Conservation (phyloP, 2,329 filamentous ascomycete genomes). For the Ophiostoma montium region DNA sequence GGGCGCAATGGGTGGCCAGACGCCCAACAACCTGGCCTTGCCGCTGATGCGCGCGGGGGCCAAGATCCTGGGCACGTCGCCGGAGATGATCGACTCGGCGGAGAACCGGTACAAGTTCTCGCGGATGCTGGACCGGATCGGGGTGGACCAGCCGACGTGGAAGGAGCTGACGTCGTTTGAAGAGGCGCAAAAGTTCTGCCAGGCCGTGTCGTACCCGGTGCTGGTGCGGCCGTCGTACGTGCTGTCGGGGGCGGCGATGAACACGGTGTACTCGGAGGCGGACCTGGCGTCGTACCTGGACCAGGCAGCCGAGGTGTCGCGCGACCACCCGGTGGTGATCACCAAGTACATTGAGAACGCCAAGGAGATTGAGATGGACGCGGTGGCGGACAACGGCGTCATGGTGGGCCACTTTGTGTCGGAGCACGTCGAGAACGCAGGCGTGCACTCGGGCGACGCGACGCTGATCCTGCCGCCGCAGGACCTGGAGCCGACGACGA, state of each 20-base stretch:
- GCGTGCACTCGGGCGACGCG: slow-evolving; percentile 95
- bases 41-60: slow-evolving; percentile 79
- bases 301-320: slow-evolving; percentile 85
- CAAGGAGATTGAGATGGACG: slow-evolving; percentile 99
- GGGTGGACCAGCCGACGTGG: slow-evolving; percentile 93
- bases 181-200: slow-evolving; percentile 77
- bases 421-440: slow-evolving; percentile 96
- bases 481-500: slow-evolving; percentile 79
- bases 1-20: slow-evolving; percentile 93
- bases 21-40: slow-evolving; percentile 93
- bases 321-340: slow-evolving; percentile 93
- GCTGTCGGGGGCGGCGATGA: slow-evolving; percentile 94
- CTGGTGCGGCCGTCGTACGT: slow-evolving; percentile 94
- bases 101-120: slow-evolving; percentile 99
- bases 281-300: slow-evolving; percentile 79
- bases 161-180: slow-evolving; percentile 93
- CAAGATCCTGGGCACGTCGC: slow-evolving; percentile 86
- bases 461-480: slow-evolving; percentile 91
- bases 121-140: slow-evolving; percentile 89
- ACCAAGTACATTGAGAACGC: slow-evolving; percentile 99
- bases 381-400: slow-evolving; percentile 77
- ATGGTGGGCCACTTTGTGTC: slow-evolving; percentile 95
- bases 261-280: slow-evolving; percentile 93
- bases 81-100: slow-evolving; percentile 96
- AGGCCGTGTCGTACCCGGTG: slow-evolving; percentile 82